These are phyloP conservation scores for Trapa incisa DNA, from an alignment of 345 rosid genomes.

Conservation along the genomic window DNA sequence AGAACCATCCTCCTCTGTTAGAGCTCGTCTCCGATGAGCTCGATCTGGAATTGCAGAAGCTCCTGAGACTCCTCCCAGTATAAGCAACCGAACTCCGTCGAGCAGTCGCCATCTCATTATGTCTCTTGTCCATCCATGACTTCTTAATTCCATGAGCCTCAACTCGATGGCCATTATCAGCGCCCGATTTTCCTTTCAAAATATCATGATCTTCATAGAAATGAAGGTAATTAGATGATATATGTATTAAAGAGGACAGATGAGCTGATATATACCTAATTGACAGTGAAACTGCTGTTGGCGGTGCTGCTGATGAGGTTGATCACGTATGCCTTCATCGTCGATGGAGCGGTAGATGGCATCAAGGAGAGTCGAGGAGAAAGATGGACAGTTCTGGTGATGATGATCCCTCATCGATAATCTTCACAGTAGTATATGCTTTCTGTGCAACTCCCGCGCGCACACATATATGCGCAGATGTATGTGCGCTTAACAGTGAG, in stretches of 20 bases:
- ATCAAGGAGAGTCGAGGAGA: constrained; percentile 75
- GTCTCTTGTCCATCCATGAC: constrained; percentile 36
- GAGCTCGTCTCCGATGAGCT: constrained; percentile 69
- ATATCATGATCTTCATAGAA: not conserved
- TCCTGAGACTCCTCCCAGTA: constrained; percentile 2
- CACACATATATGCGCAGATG: no score
- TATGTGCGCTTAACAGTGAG: no score
- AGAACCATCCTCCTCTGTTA: constrained; percentile 32
- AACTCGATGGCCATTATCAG: constrained; percentile 2
- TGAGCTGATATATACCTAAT: constrained; percentile 2
- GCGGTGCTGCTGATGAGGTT: constrained; percentile 5
- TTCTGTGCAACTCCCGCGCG: no score
- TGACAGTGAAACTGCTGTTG: not conserved
- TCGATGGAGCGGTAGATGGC: constrained; percentile 73
- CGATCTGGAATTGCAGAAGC: constrained; percentile 38
- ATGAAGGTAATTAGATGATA: no score
- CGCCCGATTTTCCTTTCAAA: not conserved
- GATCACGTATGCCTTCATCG: constrained; percentile 24
- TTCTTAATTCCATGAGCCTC: constrained; percentile 29
- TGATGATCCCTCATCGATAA: not conserved
- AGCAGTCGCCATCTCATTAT: constrained; percentile 13
- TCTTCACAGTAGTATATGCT: not conserved
- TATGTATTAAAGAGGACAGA: no score
- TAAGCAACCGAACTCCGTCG: not conserved
- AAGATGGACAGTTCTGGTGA: constrained; percentile 39